Percentiles rank a stretch among this genome's conserved stretches.
phyloP scores from a whole-genome alignment of 805 yeast genomes.

The Ogataea pignaliae region DNA sequence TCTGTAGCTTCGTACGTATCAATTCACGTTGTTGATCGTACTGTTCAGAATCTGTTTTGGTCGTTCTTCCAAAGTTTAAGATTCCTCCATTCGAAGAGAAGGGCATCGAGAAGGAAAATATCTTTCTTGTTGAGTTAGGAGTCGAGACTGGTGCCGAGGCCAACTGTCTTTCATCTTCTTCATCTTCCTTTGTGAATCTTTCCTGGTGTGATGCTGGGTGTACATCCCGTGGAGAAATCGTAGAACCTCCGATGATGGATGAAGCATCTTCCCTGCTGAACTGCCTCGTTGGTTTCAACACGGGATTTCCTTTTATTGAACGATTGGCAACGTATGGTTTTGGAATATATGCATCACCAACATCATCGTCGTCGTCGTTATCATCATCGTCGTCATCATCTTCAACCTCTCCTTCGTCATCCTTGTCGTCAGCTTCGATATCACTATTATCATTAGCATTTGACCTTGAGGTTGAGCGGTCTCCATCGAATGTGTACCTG shows the following conservation, averaged over 20 bases:
- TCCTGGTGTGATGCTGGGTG: not conserved
- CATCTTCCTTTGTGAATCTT: not conserved
- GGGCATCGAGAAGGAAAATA: conserved; percentile 56
- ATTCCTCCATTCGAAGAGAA: conserved; percentile 30
- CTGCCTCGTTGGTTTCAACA: not conserved
- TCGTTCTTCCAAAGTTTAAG: no score
- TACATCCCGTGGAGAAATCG: conserved; percentile 16
- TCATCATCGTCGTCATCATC: conserved; percentile 2
- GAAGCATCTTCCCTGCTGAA: conserved; percentile 30
- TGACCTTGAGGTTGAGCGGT: no score
- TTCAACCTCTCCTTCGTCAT: not conserved
- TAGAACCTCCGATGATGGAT: conserved; percentile 49
- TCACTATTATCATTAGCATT: not conserved
- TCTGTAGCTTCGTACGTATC: conserved; percentile 38
- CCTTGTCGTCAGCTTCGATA: not conserved
- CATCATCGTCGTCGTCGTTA: conserved; percentile 3
- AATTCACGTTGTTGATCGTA: conserved; percentile 28
- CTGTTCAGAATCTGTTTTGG: conserved; percentile 12
- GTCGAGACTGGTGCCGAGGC: conserved; percentile 20
- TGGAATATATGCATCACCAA: conserved; percentile 26
- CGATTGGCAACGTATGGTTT: conserved; percentile 17
- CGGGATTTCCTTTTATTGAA: not conserved
- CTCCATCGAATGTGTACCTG: no score
- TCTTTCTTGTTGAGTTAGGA: conserved; percentile 20
- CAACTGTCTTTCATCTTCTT: conserved; percentile 8